Base-by-base conservation (phyloP, 305 asterid genomes). In the Solanum hybrid region DNA sequence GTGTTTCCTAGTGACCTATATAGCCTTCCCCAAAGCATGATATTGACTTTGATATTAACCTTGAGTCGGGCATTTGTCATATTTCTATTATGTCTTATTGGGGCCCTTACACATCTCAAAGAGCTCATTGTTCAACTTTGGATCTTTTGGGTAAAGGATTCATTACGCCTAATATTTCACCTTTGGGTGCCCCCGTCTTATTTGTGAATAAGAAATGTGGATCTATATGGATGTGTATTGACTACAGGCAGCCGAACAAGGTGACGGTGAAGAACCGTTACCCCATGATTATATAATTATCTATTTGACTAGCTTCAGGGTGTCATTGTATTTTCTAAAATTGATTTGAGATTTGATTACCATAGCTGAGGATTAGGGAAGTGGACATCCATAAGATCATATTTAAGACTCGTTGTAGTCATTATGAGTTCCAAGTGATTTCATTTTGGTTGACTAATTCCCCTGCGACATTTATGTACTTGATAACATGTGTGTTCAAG, bases 381-480 rank as follows among this genome's bases (percentile, higher is more conserved):
- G 2, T 19, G 4, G 4, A 56, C n/a, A 56, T 17, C 22, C 24
- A 0, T 56, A 56, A 56, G 69, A 56, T 6, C 3, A 2, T 1
- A 15, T 56, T 56, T 7, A 17, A 7, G 24, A 56, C 10, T 6
- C 9, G 10, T 6, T 56, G 1, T 7, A 17, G 4, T 7, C 10
- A 56, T 17, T 56, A 17, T 56, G 69, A 56, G 69, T 56, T 56
- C 69, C 24, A 4, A 17, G 2, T 56, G 4, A 17, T 17, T 1
- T 56, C 24, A 0, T 17, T 56, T 6, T 22, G 24, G 69, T 17
- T 56, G 69, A 56, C 10, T 7, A 56, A 6, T 56, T 2, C 24
- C 24, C 24, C 24, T 0, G 0, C 2, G 2, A 0, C 10, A 6
- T 17, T 56, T 6, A 56, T 56, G 2, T 7, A 17, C 10, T 2